Percentiles rank a stretch among this genome's conserved stretches.
Conservation (phyloP, 2,329 filamentous ascomycete species). For the Epichloe bromicola region DNA sequence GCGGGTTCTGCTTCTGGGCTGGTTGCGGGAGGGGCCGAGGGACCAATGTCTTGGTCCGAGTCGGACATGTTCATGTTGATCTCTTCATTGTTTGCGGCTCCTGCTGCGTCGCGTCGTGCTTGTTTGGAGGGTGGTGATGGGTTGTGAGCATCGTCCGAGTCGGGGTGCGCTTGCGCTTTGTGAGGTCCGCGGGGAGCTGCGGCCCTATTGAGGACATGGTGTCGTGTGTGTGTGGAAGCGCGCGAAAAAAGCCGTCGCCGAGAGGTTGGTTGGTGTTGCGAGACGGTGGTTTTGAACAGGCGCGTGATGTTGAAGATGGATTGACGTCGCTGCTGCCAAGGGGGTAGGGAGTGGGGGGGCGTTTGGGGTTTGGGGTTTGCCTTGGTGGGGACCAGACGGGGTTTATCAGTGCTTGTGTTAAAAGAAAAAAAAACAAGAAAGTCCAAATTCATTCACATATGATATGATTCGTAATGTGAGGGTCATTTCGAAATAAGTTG, state of each 20-base stretch:
- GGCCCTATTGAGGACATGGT: slow-evolving; percentile 59
- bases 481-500: too few relatives aligned
- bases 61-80: slow-evolving; percentile 27
- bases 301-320: too few relatives aligned
- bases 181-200: slow-evolving; percentile 52
- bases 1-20: background rate
- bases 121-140: slow-evolving; percentile 10
- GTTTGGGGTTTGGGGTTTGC: too few relatives aligned
- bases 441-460: too few relatives aligned
- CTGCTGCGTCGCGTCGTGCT: background rate
- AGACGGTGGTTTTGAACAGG: background rate
- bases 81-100: slow-evolving; percentile 17
- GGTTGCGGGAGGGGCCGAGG: slow-evolving; percentile 18
- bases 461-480: too few relatives aligned
- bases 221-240: background rate
- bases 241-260: background rate
- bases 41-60: slow-evolving; percentile 18
- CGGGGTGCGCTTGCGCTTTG: slow-evolving; percentile 47
- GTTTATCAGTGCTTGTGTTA: too few relatives aligned
- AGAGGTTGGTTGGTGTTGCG: background rate
- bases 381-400: too few relatives aligned
- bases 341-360: too few relatives aligned
- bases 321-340: too few relatives aligned
- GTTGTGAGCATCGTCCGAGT: slow-evolving; percentile 23
- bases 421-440: too few relatives aligned